Base-by-base conservation (phyloP, 176 grass and related monocot genomes). In the Carex kokanica region DNA sequence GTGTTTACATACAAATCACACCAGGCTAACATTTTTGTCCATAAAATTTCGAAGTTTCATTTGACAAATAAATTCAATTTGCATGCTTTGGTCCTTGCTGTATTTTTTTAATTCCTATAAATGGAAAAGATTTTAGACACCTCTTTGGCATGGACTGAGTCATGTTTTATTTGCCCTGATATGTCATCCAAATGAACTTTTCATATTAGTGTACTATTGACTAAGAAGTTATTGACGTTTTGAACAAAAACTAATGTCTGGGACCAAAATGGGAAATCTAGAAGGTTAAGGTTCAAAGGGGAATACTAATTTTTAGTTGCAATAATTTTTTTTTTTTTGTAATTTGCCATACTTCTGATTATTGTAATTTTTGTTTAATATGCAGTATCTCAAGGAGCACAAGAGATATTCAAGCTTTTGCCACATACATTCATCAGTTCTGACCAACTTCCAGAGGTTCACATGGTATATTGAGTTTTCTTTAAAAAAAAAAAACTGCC, bases 371-470 rank as follows among this genome's bases (percentile, higher is more conserved):
- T 81, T 43, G 71, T 68, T 52, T 47, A 2, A 29, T 45, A 49
- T 82, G 62, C 87, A 98, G 96, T 98, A 84, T 98, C 96, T 86
- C 91, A 98, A 84, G 96, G 96, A 4, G 92, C 91, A 52, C 93
- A 98, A 66, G 96, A 95, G 88, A 98, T 98, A 91, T 98, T 98
- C 85, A 98, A 98, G 84, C 80, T 95, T 79, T 93, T 98, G 82
- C 96, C 96, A 8, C 96, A 95, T 85, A 86, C 89, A 38, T 98
- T 95, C 6, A 38, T 98, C 59, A 83, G 90, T 81, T 77, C 85
- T 64, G 87, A 90, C 2, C 87, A 95, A 62, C 93, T 98, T 88
- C 91, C 96, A 32, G 89, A 85, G 85, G 88, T 95, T 89, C 81
- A 63, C 61, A 21, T 1, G 91, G 93, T 98, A 95, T 45, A 82